These are phyloP conservation scores for Xylaria sp. DNA, from an alignment of 2,329 filamentous ascomycete species.

Conservation along the genomic window DNA sequence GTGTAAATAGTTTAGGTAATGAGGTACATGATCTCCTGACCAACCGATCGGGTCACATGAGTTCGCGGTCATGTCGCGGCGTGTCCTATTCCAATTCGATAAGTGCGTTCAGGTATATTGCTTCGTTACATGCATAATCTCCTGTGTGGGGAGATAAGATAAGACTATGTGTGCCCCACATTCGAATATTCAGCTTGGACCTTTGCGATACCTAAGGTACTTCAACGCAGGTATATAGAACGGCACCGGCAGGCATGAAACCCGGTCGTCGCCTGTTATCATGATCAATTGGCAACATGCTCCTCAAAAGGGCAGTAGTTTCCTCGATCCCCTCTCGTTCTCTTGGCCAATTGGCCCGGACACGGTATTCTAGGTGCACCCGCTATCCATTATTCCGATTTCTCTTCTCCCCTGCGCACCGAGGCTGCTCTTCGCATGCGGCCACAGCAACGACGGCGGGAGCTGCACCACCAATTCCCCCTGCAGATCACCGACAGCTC, in stretches of 20 bases:
- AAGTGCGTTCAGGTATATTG: background rate
- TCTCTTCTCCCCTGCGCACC: conserved; percentile 8
- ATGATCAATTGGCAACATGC: conserved; percentile 44
- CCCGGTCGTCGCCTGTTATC: conserved; percentile 3
- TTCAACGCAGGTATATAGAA: background rate
- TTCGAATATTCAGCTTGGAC: background rate
- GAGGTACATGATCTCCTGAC: conserved; percentile 19
- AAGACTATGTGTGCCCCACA: too few relatives aligned
- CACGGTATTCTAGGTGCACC: conserved; percentile 22
- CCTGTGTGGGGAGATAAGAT: background rate
- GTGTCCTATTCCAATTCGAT: conserved; percentile 31
- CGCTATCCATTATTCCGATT: conserved; percentile 6
- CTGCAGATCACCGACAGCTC: conserved; percentile 68
- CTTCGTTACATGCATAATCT: background rate
- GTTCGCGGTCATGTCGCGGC: conserved; percentile 32
- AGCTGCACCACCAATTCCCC: conserved; percentile 42
- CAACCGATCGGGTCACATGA: conserved; percentile 34
- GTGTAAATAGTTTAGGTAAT: background rate
- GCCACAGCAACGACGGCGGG: background rate
- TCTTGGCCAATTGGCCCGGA: conserved; percentile 35
- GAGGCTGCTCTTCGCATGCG: conserved; percentile 49
- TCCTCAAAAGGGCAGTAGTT: conserved; percentile 40
- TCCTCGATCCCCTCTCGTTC: conserved; percentile 33
- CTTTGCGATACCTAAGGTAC: background rate
- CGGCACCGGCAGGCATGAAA: background rate